Evolutionary conservation across 2,329 filamentous ascomycete species (phyloP).

Genomic region (Neophaeococcomyces mojaviensis): DNA sequence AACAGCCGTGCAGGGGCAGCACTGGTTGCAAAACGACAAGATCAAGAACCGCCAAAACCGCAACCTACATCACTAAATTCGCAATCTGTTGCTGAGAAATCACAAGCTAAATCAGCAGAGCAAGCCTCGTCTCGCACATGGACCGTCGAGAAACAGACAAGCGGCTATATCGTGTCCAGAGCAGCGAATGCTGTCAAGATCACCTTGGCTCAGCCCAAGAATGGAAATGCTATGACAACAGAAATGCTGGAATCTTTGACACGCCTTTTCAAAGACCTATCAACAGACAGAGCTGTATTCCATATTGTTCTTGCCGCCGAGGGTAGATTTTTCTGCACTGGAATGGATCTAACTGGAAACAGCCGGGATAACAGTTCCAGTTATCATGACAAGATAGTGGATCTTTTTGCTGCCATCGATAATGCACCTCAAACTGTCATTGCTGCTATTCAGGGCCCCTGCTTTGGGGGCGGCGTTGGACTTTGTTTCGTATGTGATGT

Average conservation of each 20-base stretch:
- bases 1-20: slow-evolving; percentile 62
- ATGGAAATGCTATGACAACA: slow-evolving; percentile 34
- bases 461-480: slow-evolving; percentile 39
- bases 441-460: slow-evolving; percentile 36
- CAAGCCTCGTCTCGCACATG: slow-evolving; percentile 12
- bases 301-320: slow-evolving; percentile 22
- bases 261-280: slow-evolving; percentile 22
- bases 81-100: too few species aligned
- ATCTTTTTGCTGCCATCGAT: slow-evolving; percentile 34
- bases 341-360: slow-evolving; percentile 18
- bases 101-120: too few species aligned
- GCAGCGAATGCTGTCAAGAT: slow-evolving; percentile 28
- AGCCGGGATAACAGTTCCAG: slow-evolving; percentile 16
- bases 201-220: slow-evolving; percentile 30
- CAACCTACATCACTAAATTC: too few species aligned
- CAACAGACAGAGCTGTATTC: slow-evolving; percentile 24
- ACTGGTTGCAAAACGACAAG: slow-evolving; percentile 8
- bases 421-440: slow-evolving; percentile 35
- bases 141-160: slow-evolving; percentile 17
- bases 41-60: too few species aligned
- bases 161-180: slow-evolving; percentile 26
- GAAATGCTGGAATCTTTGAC: slow-evolving; percentile 31
- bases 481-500: slow-evolving; percentile 39
- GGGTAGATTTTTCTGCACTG: slow-evolving; percentile 20
- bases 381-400: slow-evolving; percentile 21